These are phyloP conservation scores for Thecaphora frezii DNA, from an alignment of 1,284 basidiomycete genomes.

Conservation along the genomic window DNA sequence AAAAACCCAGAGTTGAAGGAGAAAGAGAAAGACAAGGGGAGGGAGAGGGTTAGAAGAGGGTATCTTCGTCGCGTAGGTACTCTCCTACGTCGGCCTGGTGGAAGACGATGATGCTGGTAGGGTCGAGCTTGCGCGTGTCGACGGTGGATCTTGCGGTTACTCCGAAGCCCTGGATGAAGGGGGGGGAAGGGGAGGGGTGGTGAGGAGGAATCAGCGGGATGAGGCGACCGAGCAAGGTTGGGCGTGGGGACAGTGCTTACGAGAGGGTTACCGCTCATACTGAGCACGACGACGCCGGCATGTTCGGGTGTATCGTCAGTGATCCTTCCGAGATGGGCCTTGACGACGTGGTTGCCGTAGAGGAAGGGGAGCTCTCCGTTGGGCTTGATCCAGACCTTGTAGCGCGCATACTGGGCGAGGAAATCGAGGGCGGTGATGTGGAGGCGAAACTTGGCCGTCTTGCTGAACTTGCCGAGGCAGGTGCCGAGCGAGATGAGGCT, in stretches of 20 bases:
- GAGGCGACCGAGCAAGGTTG: neutral
- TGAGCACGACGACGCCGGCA: slow-evolving; percentile 94
- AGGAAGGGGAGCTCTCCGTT: slow-evolving; percentile 99
- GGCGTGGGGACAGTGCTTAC: neutral
- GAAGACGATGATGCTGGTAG: slow-evolving; percentile 97
- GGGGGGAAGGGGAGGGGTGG: slow-evolving; percentile 1
- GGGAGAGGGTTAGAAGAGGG: slow-evolving; percentile 30
- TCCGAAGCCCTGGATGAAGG: slow-evolving; percentile 81
- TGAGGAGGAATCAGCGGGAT: neutral
- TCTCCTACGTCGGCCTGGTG: slow-evolving; percentile 75
- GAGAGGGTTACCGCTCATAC: slow-evolving; percentile 79
- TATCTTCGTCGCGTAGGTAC: slow-evolving; percentile 56
- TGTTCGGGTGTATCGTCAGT: slow-evolving; percentile 99
- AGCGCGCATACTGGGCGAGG: slow-evolving; percentile 93
- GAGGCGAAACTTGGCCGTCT: slow-evolving; percentile 95
- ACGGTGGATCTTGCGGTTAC: slow-evolving; percentile 93
- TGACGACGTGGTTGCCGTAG: slow-evolving; percentile 97
- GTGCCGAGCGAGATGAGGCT: slow-evolving; percentile 92
- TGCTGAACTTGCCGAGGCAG: slow-evolving; percentile 97
- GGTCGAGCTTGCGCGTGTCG: slow-evolving; percentile 94
- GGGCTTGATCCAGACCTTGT: slow-evolving; percentile 99
- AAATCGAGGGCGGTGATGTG: slow-evolving; percentile 92
- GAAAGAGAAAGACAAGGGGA: neutral
- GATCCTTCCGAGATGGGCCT: slow-evolving; percentile 97
- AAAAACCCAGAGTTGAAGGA: neutral